Conservation (phyloP, 2,329 filamentous ascomycete species). For the Hypoxylon sp. region DNA sequence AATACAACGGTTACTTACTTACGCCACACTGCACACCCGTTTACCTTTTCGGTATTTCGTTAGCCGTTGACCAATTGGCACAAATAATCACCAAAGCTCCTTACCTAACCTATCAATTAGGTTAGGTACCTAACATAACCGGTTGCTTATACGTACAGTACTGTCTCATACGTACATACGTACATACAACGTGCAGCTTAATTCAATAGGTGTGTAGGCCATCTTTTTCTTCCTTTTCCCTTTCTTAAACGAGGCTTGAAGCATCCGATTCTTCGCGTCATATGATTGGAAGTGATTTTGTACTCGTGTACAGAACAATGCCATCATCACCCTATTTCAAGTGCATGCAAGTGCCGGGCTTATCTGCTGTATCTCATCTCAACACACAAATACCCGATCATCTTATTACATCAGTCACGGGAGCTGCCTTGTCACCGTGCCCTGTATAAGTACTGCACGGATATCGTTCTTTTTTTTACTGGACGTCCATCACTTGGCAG, state of each 20-base stretch:
- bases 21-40: constrained; percentile 10
- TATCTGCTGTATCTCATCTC: constrained; percentile 29
- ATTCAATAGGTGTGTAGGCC: constrained; percentile 16
- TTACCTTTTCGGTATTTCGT: constrained; percentile 2
- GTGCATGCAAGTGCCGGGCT: constrained; percentile 39
- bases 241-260: constrained; percentile 26
- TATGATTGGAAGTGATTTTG: constrained; percentile 40
- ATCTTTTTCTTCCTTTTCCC: constrained; percentile 23
- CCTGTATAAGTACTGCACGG: constrained; percentile 17
- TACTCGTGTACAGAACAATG: constrained; percentile 40
- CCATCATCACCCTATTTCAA: constrained; percentile 43
- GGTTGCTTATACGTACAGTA: not conserved
- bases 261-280: constrained; percentile 40
- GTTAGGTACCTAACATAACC: not conserved
- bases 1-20: constrained; percentile 16
- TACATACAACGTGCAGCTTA: not conserved
- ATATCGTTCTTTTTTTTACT: not conserved
- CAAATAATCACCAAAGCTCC: not conserved
- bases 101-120: constrained; percentile 5
- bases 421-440: constrained; percentile 1
- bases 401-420: constrained; percentile 12
- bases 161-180: not conserved
- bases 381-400: constrained; percentile 4
- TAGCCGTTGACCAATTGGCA: constrained; percentile 25
- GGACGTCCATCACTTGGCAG: constrained; percentile 5